A percentile compares a stretch with the other conserved stretches of the same genome.
Evolutionary conservation across 169 alveolate genomes (phyloP).

Genomic region (Plasmodium sp.): DNA sequence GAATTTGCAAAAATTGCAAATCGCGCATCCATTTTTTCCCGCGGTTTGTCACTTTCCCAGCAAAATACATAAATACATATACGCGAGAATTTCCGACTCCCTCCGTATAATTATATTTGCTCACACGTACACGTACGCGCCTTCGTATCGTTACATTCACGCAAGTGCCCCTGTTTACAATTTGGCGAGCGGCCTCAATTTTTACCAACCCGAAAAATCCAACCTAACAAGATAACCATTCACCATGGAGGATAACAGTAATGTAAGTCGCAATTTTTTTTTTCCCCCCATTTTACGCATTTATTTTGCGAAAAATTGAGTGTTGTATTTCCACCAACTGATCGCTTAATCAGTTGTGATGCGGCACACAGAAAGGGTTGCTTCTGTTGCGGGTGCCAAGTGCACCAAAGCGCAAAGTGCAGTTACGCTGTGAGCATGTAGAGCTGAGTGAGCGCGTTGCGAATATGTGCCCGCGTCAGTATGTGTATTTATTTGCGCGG

Average conservation of each 20-base stretch:
- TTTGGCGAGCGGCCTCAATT: neutral
- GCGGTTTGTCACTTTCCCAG: neutral
- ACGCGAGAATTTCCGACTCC: neutral
- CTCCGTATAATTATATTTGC: neutral
- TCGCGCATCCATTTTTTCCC: neutral
- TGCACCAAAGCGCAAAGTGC: neutral
- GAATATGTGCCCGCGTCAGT: neutral
- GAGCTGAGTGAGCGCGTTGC: neutral
- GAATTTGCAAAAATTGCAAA: neutral
- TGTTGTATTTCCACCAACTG: neutral
- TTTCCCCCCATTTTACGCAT: neutral
- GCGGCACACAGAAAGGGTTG: neutral
- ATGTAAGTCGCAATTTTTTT: neutral
- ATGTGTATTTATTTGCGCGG: neutral
- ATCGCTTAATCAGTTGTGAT: neutral
- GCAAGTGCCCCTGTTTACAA: neutral
- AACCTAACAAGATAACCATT: neutral
- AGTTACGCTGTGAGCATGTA: neutral
- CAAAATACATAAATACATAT: neutral
- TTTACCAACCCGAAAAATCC: neutral
- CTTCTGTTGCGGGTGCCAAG: neutral
- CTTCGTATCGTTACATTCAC: too few species aligned
- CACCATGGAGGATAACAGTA: conserved; percentile 1
- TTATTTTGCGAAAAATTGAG: neutral
- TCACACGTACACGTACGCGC: neutral